Percentiles rank a stretch among this genome's conserved stretches.
Conservation (phyloP, 2,329 filamentous ascomycete species). For the Beauveria sp. region DNA sequence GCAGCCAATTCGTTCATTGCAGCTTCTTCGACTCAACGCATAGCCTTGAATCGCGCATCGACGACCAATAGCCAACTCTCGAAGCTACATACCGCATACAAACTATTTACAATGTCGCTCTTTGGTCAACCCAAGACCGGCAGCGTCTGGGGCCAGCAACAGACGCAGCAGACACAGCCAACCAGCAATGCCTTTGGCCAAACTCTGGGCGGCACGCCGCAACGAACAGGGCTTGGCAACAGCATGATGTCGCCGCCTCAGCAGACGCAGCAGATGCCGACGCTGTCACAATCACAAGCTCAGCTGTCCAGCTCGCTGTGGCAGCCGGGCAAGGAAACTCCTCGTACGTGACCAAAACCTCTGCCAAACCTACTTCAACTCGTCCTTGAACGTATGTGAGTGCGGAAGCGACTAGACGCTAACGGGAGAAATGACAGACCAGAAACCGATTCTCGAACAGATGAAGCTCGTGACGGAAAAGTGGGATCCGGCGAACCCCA, state of each 20-base stretch:
- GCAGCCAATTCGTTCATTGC: background rate
- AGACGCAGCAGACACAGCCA: conserved; percentile 24
- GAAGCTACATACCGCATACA: conserved; percentile 4
- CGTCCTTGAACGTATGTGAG: background rate
- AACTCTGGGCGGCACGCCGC: conserved; percentile 27
- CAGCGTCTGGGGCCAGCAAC: conserved; percentile 31
- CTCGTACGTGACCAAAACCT: conserved; percentile 30
- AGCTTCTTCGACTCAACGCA: background rate
- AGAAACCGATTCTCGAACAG: conserved; percentile 69
- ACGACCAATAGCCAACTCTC: background rate
- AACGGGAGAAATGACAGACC: conserved; percentile 28
- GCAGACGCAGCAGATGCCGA: conserved; percentile 35
- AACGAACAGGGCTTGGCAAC: conserved; percentile 25
- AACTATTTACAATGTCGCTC: conserved; percentile 24
- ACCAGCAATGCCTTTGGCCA: conserved; percentile 24
- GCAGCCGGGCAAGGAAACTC: conserved; percentile 44
- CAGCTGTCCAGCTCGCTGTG: conserved; percentile 44
- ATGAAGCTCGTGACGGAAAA: conserved; percentile 63
- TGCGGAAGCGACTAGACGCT: background rate
- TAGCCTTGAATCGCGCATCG: background rate
- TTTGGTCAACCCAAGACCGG: conserved; percentile 33
- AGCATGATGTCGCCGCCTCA: conserved; percentile 29
- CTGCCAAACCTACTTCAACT: background rate
- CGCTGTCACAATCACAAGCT: conserved; percentile 37
- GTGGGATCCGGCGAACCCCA: conserved; percentile 62